These are phyloP conservation scores for Mycena citricolor DNA, from an alignment of 1,284 basidiomycete species.

Conservation along the genomic window DNA sequence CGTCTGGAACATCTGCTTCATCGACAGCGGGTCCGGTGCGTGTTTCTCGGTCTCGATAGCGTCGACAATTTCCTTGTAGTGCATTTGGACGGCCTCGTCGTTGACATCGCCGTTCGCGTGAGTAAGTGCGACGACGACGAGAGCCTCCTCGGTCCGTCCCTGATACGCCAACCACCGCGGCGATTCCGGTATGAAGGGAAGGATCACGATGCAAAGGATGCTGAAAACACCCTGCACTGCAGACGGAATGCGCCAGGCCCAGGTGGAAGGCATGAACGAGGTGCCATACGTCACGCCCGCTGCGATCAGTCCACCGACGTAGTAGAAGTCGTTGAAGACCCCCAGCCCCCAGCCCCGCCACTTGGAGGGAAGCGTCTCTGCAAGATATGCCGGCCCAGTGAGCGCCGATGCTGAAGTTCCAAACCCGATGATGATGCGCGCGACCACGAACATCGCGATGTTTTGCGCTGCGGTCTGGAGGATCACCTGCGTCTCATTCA, in stretches of 20 bases:
- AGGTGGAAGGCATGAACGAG: slow-evolving; percentile 24
- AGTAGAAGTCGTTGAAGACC: slow-evolving; percentile 25
- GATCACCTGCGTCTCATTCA: slow-evolving; percentile 13
- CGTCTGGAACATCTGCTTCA: slow-evolving; percentile 25
- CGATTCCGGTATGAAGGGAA: slow-evolving; percentile 29
- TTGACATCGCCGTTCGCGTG: slow-evolving; percentile 25
- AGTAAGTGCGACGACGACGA: slow-evolving; percentile 19
- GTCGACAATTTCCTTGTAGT: slow-evolving; percentile 28
- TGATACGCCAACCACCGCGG: slow-evolving; percentile 30
- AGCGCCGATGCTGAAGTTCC: slow-evolving; percentile 26
- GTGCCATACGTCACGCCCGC: slow-evolving; percentile 24
- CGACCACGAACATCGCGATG: slow-evolving; percentile 25
- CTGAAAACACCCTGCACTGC: slow-evolving; percentile 32
- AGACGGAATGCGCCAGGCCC: slow-evolving; percentile 35
- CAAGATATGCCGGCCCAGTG: slow-evolving; percentile 26
- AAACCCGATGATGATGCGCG: slow-evolving; percentile 24
- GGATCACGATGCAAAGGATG: slow-evolving; percentile 28
- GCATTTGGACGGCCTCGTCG: slow-evolving; percentile 20
- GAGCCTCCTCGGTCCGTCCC: slow-evolving; percentile 29
- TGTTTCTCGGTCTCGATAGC: slow-evolving; percentile 25
- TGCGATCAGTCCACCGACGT: slow-evolving; percentile 25
- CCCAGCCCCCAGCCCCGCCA: slow-evolving; percentile 28
- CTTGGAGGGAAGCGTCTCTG: slow-evolving; percentile 24
- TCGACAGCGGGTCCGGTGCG: slow-evolving; percentile 20
- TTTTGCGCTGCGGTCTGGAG: slow-evolving; percentile 25